Base-by-base conservation (phyloP, 1,284 basidiomycete genomes). In the Lentinus polychrous region DNA sequence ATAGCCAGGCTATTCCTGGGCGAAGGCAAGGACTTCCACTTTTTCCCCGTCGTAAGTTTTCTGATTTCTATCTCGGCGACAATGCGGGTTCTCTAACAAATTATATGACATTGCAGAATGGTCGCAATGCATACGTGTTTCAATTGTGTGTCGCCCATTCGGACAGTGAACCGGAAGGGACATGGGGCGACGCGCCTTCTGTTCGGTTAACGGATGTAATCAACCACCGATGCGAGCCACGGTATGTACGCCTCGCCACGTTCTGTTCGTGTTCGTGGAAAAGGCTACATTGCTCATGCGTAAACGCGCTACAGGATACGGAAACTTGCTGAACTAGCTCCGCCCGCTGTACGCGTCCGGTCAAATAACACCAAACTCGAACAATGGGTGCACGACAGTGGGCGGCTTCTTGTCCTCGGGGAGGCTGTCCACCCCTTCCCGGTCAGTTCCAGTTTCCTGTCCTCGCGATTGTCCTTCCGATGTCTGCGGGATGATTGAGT, bases 341-440 rank as follows among this genome's bases (percentile, higher is more conserved):
- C 43, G 7, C 48, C 48, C n/a, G 55, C 50, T n/a, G 44, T 42
- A 7, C 43, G 49, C 2, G 42, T 51, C 14, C 55, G 51, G 10
- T 40, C 38, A 24, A 48, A 52, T 8, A 43, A 50, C 24, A 48
- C 43, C 15, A 44, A 53, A 27, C 52, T 63, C 6, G 57, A 61
- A 6, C 57, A 61, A 18, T 63, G 63, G 63, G 54, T 63, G 14
- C 58, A 63, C 41, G 55, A 50, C 14, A 59, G 58, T 32, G 35
- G 41, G 2, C 51, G 49, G 6, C 23, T 61, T 1, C 23, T 65
- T 15, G 54, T 56, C 18, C 54, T 65, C 43, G 63, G 63, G 22
- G 60, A 73, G 20, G 76, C 74, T 1, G 76, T 73, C 0, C 78
- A 80, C 53, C 74, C 75, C 2, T 58, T 78, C 24, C 71, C 73